Conservation (phyloP, 139 green algal species). For the Chlorella sp. region DNA sequence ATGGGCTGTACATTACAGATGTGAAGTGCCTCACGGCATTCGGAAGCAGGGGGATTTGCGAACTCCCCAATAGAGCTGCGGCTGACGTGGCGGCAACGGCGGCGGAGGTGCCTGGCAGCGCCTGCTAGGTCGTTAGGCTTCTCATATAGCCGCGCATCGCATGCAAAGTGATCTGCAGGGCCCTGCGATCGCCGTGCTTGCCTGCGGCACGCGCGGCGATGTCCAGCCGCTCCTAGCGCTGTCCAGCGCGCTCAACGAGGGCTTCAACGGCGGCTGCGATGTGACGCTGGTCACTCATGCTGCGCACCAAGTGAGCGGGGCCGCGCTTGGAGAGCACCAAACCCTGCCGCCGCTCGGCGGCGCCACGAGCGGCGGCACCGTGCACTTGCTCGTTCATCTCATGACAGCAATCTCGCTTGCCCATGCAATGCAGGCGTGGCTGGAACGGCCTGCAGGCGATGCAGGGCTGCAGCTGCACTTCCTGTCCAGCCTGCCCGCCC, state of each 20-base stretch:
- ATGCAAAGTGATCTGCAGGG: not conserved
- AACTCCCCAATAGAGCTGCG: too few species aligned
- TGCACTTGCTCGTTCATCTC: too few species aligned
- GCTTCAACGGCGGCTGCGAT: not conserved
- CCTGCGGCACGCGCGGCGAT: conserved; percentile 25
- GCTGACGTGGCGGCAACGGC: too few species aligned
- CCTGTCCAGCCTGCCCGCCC: not conserved
- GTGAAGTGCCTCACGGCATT: too few species aligned
- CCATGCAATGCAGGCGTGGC: not conserved
- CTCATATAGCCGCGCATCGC: not conserved
- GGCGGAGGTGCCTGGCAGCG: too few species aligned
- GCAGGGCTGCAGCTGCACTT: not conserved
- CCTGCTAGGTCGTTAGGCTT: too few species aligned
- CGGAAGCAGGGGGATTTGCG: too few species aligned
- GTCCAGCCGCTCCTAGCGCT: conserved; percentile 29
- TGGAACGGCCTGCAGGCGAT: not conserved
- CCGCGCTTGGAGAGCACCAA: too few species aligned
- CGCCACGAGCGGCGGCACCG: not conserved
- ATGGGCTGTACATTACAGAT: too few species aligned
- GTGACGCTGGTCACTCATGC: conserved; percentile 5
- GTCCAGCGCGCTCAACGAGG: not conserved
- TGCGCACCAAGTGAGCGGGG: conserved; percentile 11
- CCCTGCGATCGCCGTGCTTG: not conserved
- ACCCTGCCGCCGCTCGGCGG: not conserved
- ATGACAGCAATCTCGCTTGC: too few species aligned